Percentiles rank a stretch among this genome's conserved stretches.
Conservation (phyloP, 2,329 filamentous ascomycete genomes). For the Pezicula rhizophila region DNA sequence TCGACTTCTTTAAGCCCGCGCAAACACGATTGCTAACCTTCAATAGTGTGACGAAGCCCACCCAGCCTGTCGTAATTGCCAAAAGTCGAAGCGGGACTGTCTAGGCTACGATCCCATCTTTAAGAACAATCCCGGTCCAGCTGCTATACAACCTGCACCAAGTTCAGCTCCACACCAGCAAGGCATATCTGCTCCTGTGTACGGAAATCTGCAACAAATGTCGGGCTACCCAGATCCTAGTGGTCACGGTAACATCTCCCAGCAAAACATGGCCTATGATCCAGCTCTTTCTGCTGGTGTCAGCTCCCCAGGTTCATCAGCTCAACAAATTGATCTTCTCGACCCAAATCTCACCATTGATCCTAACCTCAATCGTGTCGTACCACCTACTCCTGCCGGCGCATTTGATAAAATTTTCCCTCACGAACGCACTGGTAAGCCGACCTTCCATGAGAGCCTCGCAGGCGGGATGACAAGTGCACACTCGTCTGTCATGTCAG, state of each 20-base stretch:
- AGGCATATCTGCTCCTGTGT: conserved; percentile 30
- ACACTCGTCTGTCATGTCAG: conserved; percentile 30
- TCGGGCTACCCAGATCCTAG: conserved; percentile 31
- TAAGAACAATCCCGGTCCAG: conserved; percentile 61
- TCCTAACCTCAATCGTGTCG: conserved; percentile 51
- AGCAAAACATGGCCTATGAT: conserved; percentile 23
- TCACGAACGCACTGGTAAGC: conserved; percentile 25
- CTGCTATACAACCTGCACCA: conserved; percentile 66
- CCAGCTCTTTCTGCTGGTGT: conserved; percentile 31
- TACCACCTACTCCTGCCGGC: conserved; percentile 21
- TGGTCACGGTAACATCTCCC: not conserved
- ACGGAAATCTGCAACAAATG: conserved; percentile 40
- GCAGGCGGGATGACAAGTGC: conserved; percentile 27
- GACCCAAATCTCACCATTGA: conserved; percentile 60
- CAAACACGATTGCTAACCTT: conserved; percentile 13
- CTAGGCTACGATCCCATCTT: conserved; percentile 84
- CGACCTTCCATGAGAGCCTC: conserved; percentile 19
- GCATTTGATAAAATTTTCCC: conserved; percentile 13
- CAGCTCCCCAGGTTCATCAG: conserved; percentile 37
- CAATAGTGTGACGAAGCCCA: conserved; percentile 90
- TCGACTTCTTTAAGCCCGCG: not conserved
- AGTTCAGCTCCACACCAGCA: conserved; percentile 31
- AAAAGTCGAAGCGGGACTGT: conserved; percentile 83
- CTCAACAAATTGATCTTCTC: conserved; percentile 33
- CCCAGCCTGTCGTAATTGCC: conserved; percentile 84